Evolutionary conservation across 2,329 filamentous ascomycete genomes (phyloP).

Genomic region (Penicillium sp.): DNA sequence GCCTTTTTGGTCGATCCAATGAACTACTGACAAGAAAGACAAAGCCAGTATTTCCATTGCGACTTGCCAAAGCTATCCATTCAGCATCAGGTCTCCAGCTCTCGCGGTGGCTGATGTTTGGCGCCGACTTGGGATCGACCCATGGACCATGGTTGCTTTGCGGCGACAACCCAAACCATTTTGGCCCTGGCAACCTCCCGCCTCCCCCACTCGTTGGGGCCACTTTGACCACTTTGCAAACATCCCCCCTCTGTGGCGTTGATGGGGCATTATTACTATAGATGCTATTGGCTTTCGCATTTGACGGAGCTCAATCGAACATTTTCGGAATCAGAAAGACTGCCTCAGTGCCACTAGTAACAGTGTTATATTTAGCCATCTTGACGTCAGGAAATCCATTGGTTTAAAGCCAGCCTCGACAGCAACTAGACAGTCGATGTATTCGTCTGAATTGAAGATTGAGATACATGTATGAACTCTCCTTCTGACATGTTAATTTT

Average conservation of each 20-base stretch:
- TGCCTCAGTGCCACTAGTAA: neutral
- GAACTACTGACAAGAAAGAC: neutral
- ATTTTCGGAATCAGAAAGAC: neutral
- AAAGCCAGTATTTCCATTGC: neutral
- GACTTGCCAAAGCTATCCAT: neutral
- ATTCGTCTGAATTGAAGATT: neutral
- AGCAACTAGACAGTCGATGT: neutral
- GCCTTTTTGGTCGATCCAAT: neutral
- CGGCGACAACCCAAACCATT: neutral
- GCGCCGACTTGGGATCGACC: neutral
- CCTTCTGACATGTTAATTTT: no score
- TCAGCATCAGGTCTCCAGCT: neutral
- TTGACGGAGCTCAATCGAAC: neutral
- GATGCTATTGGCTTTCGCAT: neutral
- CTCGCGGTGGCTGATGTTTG: neutral
- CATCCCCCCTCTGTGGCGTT: neutral
- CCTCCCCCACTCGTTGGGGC: slow-evolving; percentile 3
- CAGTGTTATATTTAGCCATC: neutral
- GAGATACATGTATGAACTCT: no score
- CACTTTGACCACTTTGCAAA: neutral
- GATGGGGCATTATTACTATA: neutral
- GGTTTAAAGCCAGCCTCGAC: neutral
- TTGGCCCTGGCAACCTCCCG: slow-evolving; percentile 8
- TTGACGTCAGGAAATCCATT: neutral
- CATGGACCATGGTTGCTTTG: slow-evolving; percentile 7